Conservation (phyloP, 257 asterid species). For the Ilex aquifolium region DNA sequence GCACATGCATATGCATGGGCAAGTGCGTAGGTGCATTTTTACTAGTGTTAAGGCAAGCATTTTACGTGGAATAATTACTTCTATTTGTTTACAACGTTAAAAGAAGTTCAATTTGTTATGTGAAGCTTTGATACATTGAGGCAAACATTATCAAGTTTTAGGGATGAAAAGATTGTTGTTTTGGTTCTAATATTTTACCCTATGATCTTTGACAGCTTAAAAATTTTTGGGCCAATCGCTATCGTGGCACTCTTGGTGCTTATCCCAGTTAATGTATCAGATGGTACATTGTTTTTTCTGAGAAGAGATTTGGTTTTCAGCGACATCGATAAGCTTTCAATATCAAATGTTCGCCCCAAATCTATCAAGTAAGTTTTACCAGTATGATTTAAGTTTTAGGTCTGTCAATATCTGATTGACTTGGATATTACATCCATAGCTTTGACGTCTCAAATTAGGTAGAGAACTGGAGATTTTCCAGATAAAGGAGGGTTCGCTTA, state of each 20-base stretch:
- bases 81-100: no score
- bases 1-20: no score
- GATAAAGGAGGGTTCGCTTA: neutral
- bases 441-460: neutral
- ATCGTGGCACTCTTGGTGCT: conserved; percentile 68
- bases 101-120: no score
- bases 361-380: conserved; percentile 61
- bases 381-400: neutral
- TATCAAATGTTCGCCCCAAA: conserved; percentile 78
- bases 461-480: neutral
- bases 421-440: no score
- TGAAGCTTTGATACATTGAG: no score
- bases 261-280: conserved; percentile 86
- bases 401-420: neutral
- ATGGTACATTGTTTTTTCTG: conserved; percentile 62
- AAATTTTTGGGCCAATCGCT: conserved; percentile 82
- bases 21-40: no score
- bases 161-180: conserved; percentile 5
- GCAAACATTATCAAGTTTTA: neutral
- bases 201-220: conserved; percentile 45
- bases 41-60: no score
- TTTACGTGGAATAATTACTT: no score
- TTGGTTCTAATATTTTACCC: conserved; percentile 3
- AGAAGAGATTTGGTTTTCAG: conserved; percentile 78
- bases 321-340: conserved; percentile 92